Base-by-base conservation (phyloP, 805 yeast genomes). In the Suhomyces emberorum region DNA sequence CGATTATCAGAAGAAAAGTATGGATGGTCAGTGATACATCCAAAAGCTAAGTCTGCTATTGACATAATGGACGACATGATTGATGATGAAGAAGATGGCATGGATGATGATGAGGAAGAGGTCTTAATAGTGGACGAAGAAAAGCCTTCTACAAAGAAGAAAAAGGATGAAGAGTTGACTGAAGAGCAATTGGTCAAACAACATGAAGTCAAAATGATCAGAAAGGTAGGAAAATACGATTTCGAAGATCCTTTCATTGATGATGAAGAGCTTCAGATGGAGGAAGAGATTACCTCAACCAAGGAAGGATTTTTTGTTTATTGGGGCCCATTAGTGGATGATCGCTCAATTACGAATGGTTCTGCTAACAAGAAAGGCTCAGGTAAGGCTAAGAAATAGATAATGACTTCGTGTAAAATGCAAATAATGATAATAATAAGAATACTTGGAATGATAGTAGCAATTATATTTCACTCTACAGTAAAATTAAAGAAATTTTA, bases 291-390 rank as follows among this genome's bases (percentile, higher is more conserved):
- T 7, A 89, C 91, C 2, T 80, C 91, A 1, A 88, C 96, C 0
- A 84, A 84, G 46, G 98, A 93, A 53, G 98, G 98, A 1, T 93
- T 89, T 56, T 93, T 91, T 48, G 96, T 93, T 0, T 93, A 81
- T 59, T 86, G 88, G 68, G 99, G 99, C 0, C 95, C 95, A 2
- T 65, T 91, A 41, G 79, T 83, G 19, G 89, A 83, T 35, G 73
- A 68, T 31, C 48, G 70, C 36, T 51, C 42, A 28, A 28, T 39
- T 30, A 38, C 39, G 7, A 37, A 32, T 15, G 34, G 40, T 7
- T 12, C 26, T 4, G 18, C 28, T 11, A 31, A 45, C 18, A 59
- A 60, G 31, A 63, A 61, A 29, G 52, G 56, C 2, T 28, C 50
- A 1, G 34, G 52, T 1, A 64, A 63, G 41, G 47, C 49, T 16